Conservation (phyloP, 768 basidiomycete genomes). For the Coprinellus micaceus region DNA sequence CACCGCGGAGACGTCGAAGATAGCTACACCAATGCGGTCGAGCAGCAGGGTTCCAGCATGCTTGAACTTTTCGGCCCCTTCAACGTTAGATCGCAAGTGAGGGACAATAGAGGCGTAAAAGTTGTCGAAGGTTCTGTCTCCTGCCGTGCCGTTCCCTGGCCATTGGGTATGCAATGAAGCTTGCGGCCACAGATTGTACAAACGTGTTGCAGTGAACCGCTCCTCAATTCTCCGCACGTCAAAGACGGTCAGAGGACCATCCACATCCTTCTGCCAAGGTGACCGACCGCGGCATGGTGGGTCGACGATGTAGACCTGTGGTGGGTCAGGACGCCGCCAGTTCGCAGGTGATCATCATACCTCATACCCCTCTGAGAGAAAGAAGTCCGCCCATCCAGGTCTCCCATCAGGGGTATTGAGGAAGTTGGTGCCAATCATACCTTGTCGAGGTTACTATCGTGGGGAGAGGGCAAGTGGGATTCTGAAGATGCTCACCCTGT, state of each 20-base stretch:
- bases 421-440: constrained; percentile 52
- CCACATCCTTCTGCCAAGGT: constrained; percentile 35
- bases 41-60: constrained; percentile 39
- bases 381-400: constrained; percentile 56
- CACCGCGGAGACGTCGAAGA: too few species aligned
- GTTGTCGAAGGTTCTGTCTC: constrained; percentile 41
- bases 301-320: constrained; percentile 43
- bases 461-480: background rate
- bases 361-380: constrained; percentile 47
- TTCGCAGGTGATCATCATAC: constrained; percentile 23
- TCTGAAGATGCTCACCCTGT: constrained; percentile 37
- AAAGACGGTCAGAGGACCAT: constrained; percentile 31
- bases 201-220: constrained; percentile 40
- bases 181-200: constrained; percentile 42
- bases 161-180: constrained; percentile 47
- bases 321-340: background rate
- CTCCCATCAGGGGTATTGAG: constrained; percentile 53
- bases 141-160: constrained; percentile 47
- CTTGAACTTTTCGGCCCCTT: constrained; percentile 37
- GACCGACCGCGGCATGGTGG: constrained; percentile 46
- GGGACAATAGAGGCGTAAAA: constrained; percentile 45
- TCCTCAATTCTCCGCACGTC: constrained; percentile 32
- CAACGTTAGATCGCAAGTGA: constrained; percentile 30
- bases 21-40: constrained; percentile 45
- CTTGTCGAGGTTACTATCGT: constrained; percentile 15